These are phyloP conservation scores for Aspergillus clavatus DNA, from an alignment of 2,329 filamentous ascomycete genomes.

Conservation along the genomic window DNA sequence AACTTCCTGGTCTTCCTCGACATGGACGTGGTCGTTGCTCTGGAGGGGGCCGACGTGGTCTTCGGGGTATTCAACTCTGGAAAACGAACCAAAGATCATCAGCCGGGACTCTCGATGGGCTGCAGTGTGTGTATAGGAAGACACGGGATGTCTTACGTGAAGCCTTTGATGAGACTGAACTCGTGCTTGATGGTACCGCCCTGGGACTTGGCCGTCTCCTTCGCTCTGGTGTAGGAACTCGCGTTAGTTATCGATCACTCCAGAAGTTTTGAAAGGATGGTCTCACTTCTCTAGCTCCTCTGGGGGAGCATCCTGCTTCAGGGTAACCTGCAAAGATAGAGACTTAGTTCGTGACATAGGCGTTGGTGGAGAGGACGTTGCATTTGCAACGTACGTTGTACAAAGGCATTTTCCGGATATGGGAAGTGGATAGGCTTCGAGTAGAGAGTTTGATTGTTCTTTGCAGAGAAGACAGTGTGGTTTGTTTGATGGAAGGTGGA, in stretches of 20 bases:
- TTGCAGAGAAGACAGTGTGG: no score
- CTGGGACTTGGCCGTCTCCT: constrained; percentile 67
- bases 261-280: background rate
- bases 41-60: constrained; percentile 63
- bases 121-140: background rate
- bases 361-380: background rate
- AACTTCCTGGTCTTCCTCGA: constrained; percentile 70
- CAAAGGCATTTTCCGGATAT: constrained; percentile 29
- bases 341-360: background rate
- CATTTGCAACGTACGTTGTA: constrained; percentile 31
- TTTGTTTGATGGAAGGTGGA: no score
- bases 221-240: constrained; percentile 53
- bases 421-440: no score
- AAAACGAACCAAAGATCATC: constrained; percentile 6
- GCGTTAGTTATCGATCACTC: constrained; percentile 12
- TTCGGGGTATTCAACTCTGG: constrained; percentile 67
- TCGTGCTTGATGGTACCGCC: constrained; percentile 82
- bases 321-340: constrained; percentile 61
- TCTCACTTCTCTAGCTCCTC: constrained; percentile 65
- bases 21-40: constrained; percentile 66
- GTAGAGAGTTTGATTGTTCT: no score
- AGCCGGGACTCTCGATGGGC: background rate
- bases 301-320: constrained; percentile 64
- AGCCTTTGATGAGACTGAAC: constrained; percentile 84
- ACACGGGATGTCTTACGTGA: constrained; percentile 63